Base-by-base conservation (phyloP, 371 early-diverging fungal species). In the Mortierella sp. region DNA sequence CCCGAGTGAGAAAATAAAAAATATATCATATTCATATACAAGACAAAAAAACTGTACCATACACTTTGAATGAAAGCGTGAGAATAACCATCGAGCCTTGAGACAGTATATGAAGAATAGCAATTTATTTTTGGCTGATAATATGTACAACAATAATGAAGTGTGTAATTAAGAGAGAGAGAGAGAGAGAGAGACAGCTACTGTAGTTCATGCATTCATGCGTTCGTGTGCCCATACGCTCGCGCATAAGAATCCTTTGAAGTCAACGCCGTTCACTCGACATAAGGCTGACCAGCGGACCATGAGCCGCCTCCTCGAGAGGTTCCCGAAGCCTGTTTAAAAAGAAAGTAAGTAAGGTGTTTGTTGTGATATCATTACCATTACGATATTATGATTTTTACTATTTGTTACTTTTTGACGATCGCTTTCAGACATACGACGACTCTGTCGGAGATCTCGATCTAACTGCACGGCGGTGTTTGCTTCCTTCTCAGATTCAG, bases 391-490 rank as follows among this genome's bases (percentile, higher is more conserved):
- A 12, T 59, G 8, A 57, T 24, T 6, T 28, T 5, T 12, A 14
- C n/a, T 39, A 6, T 40, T 37, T n/a, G 20, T 62, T 66, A 73
- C 78, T 74, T 77, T 77, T 43, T 78, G 79, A 37, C 64, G 60
- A 64, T 60, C 62, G 14, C 63, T 74, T 39, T 78, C 79, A 2
- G 74, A 58, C 40, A 70, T 45, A n/a, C 70, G 70, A 32, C 79
- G 79, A 26, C 74, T 73, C 52, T 70, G 60, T 11, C 70, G 71
- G 1, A 78, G 49, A 70, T 78, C 79, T 47, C 79, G 70, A 66
- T 78, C 74, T 6, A 78, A 39, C 68, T 78, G 79, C 2, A 78
- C 67, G 1, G 70, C 79, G 22, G 79, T 70, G 10, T 73, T 78
- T 49, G 64, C 67, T 24, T 70, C 66, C 63, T 59, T 51, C 45